Evolutionary conservation across 108 stramenopile genomes (phyloP).

Genomic region (Fragilaria crotonensis): DNA sequence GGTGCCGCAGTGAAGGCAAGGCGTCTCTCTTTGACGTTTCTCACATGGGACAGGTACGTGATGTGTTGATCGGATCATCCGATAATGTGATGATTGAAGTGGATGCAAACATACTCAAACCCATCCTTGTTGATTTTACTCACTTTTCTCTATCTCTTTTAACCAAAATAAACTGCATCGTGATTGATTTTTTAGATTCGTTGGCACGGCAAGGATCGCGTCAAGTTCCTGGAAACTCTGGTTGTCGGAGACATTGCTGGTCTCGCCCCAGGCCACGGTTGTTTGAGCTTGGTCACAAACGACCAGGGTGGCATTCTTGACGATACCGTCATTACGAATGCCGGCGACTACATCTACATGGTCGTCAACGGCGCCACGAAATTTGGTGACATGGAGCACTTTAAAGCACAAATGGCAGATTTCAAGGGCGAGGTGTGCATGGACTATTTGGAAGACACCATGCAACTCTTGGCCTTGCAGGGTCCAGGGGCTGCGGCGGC

Average conservation of each 20-base stretch:
- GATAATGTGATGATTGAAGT: background rate
- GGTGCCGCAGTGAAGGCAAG: conserved; percentile 78
- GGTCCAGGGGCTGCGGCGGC: conserved; percentile 90
- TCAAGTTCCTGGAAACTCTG: conserved; percentile 78
- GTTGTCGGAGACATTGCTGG: conserved; percentile 91
- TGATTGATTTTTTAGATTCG: conserved; percentile 38
- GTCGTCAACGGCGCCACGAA: conserved; percentile 99
- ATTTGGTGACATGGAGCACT: conserved; percentile 92
- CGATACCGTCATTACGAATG: conserved; percentile 95
- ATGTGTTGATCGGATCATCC: background rate
- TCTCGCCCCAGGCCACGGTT: conserved; percentile 56
- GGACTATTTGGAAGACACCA: conserved; percentile 87
- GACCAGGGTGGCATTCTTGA: conserved; percentile 93
- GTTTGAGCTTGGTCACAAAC: conserved; percentile 88
- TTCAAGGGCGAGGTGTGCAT: conserved; percentile 83
- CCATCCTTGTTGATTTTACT: background rate
- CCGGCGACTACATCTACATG: conserved; percentile 88
- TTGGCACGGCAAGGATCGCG: conserved; percentile 93
- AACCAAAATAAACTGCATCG: background rate
- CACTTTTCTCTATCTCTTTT: background rate
- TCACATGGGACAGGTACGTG: conserved; percentile 96
- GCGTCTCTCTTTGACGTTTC: conserved; percentile 94
- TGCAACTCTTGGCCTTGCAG: conserved; percentile 93
- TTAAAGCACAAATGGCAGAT: conserved; percentile 57
- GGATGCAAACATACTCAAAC: background rate